A percentile compares a stretch with the other conserved stretches of the same genome.
Evolutionary conservation across 163 green algal species (phyloP).

Genomic region (Trebouxiophyceae sp.): DNA sequence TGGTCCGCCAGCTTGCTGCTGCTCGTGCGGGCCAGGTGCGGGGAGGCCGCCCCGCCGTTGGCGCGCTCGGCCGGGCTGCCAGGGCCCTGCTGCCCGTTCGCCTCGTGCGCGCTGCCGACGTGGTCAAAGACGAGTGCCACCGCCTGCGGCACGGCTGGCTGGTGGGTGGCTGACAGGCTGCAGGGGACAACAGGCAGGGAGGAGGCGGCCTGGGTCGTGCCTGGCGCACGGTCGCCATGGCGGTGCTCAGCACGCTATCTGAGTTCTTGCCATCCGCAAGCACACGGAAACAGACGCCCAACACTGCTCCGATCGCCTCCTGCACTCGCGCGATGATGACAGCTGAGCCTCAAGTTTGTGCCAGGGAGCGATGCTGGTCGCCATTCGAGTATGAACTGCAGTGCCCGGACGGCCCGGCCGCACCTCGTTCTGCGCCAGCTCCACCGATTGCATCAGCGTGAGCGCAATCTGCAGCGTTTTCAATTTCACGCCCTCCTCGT

Average conservation of each 20-base stretch:
- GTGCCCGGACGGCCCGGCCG: background rate
- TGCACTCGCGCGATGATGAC: too few relatives aligned
- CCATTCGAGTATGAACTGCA: too few relatives aligned
- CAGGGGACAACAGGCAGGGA: background rate
- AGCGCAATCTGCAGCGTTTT: conserved; percentile 76
- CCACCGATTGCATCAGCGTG: conserved; percentile 66
- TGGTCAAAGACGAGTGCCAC: conserved; percentile 76
- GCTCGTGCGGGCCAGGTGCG: background rate
- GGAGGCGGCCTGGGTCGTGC: conserved; percentile 10
- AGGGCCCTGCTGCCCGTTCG: background rate
- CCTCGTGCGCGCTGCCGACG: conserved; percentile 17
- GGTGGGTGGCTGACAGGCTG: background rate
- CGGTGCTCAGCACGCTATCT: conserved; percentile 62
- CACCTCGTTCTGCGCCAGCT: conserved; percentile 33
- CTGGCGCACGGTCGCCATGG: conserved; percentile 69
- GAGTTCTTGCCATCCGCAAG: conserved; percentile 40
- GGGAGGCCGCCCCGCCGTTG: background rate
- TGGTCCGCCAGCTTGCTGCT: conserved; percentile 7
- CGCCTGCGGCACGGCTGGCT: conserved; percentile 21
- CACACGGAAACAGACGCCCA: conserved; percentile 55
- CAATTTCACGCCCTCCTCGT: conserved; percentile 72
- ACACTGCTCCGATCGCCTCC: conserved; percentile 46
- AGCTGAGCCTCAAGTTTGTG: too few relatives aligned
- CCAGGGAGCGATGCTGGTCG: too few relatives aligned
- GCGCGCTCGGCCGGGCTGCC: background rate